Percentiles rank a stretch among this genome's conserved stretches.
Conservation (phyloP, 768 basidiomycete genomes). For the Boletus speciosus region DNA sequence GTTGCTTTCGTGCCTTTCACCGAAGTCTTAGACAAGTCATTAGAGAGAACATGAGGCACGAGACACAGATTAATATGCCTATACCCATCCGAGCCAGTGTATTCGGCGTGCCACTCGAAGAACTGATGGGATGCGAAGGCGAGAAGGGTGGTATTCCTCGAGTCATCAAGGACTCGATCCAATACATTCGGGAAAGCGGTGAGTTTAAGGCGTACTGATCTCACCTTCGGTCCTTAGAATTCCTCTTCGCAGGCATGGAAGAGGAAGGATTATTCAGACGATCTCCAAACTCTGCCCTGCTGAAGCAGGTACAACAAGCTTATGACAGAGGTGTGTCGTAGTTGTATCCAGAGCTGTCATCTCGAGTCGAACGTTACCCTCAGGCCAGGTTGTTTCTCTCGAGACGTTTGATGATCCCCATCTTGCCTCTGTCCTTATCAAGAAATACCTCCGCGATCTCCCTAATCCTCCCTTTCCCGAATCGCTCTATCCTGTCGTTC, state of each 20-base stretch:
- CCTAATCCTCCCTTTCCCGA: conserved; percentile 79
- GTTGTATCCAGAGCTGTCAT: neutral
- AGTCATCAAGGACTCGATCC: conserved; percentile 71
- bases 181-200: conserved; percentile 64
- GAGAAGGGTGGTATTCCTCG: conserved; percentile 82
- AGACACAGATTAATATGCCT: conserved; percentile 66
- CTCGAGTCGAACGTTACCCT: conserved; percentile 1
- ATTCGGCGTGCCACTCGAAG: conserved; percentile 79
- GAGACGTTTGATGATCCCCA: conserved; percentile 74
- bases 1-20: neutral
- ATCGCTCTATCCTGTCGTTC: conserved; percentile 58
- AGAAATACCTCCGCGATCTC: conserved; percentile 81
- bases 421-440: conserved; percentile 80
- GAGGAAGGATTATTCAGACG: conserved; percentile 81
- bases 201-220: neutral
- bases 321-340: conserved; percentile 66
- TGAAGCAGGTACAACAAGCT: conserved; percentile 75
- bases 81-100: conserved; percentile 55
- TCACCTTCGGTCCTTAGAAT: neutral
- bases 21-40: neutral
- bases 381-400: conserved; percentile 76
- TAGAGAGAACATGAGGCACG: conserved; percentile 79
- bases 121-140: conserved; percentile 79
- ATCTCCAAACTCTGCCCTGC: conserved; percentile 67
- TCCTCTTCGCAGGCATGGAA: conserved; percentile 41